phyloP scores from a whole-genome alignment of 495 filamentous ascomycete genomes.

The Aspergillus ostianus region DNA sequence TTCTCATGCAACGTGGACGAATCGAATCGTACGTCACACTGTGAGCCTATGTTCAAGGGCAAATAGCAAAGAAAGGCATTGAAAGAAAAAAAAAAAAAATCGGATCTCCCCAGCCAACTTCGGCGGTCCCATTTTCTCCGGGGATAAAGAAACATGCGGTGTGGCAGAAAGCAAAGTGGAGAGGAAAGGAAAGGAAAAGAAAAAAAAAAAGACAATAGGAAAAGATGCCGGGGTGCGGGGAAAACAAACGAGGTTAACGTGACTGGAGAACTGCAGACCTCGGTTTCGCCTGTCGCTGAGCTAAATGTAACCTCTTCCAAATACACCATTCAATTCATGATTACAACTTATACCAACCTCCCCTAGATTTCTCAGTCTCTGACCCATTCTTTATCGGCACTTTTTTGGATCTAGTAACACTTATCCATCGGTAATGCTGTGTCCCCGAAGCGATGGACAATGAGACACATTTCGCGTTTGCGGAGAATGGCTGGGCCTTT shows the following conservation, averaged over 20 bases:
- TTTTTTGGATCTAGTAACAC: neutral
- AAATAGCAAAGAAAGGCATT: neutral
- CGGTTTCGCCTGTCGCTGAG: neutral
- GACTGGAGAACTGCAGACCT: neutral
- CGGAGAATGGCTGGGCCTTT: neutral
- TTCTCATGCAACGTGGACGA: neutral
- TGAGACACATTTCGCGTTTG: neutral
- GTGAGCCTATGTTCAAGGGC: neutral
- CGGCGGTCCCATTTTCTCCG: neutral
- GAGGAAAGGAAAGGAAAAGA: neutral
- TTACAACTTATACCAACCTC: neutral
- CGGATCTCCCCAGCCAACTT: neutral
- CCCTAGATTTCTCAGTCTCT: neutral
- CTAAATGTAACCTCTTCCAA: neutral
- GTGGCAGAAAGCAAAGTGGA: neutral
- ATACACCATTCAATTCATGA: too few species aligned
- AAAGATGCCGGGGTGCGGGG: neutral
- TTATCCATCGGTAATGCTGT: neutral
- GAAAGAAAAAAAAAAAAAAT: too few species aligned
- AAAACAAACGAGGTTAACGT: neutral
- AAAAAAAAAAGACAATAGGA: neutral
- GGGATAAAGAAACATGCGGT: neutral
- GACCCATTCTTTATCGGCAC: neutral
- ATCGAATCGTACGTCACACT: neutral
- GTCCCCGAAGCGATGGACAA: neutral